Evolutionary conservation across 106 monocot genomes (phyloP).

Genomic region (Vanilla planifolia): DNA sequence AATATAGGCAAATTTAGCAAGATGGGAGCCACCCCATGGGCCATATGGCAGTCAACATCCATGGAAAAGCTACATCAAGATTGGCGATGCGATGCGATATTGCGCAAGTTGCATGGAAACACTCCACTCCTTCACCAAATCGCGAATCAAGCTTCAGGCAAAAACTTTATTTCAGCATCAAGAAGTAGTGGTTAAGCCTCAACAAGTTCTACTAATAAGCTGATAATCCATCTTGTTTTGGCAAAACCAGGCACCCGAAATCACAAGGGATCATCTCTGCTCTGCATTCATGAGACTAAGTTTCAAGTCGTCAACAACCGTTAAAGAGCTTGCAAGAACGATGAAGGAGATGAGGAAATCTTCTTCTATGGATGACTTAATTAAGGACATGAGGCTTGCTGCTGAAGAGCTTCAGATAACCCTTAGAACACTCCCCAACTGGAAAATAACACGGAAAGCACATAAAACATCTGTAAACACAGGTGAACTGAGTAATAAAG

Average conservation of each 20-base stretch:
- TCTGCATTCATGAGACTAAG: constrained; percentile 32
- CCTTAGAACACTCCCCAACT: constrained; percentile 12
- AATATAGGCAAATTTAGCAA: constrained; percentile 32
- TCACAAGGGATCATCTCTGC: constrained; percentile 21
- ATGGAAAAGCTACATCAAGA: constrained; percentile 26
- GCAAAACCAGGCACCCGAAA: constrained; percentile 9
- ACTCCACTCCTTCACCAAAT: constrained; percentile 26
- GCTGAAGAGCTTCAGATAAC: constrained; percentile 36
- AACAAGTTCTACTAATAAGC: not conserved
- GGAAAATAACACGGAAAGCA: not conserved
- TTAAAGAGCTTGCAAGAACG: constrained; percentile 34
- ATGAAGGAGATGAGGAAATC: constrained; percentile 33
- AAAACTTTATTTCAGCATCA: not conserved
- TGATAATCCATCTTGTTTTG: not conserved
- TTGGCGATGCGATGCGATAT: constrained; percentile 22
- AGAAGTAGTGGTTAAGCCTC: too few relatives aligned
- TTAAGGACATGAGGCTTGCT: constrained; percentile 34
- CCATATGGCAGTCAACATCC: constrained; percentile 22
- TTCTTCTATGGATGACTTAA: constrained; percentile 12
- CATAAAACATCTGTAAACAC: not conserved
- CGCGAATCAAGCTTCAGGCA: constrained; percentile 10
- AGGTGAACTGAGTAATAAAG: not conserved
- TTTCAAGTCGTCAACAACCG: constrained; percentile 16
- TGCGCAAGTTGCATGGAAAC: constrained; percentile 35
- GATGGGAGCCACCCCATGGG: constrained; percentile 43